Percentiles rank a stretch among this genome's conserved stretches.
phyloP scores from a whole-genome alignment of 1,284 basidiomycete genomes.

The Wolfiporia cocos region DNA sequence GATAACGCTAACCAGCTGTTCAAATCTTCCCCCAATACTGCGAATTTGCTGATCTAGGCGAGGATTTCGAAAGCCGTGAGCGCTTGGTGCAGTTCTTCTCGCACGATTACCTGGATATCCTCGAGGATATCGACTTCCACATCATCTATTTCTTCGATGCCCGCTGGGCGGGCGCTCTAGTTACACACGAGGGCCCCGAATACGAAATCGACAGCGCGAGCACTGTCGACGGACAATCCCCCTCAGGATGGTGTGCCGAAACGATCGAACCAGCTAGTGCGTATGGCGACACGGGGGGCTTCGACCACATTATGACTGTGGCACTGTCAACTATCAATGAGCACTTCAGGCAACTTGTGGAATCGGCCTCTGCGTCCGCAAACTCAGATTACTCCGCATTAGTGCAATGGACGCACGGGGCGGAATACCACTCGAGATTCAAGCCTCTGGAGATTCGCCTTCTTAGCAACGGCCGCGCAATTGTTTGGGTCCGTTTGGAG shows the following conservation, averaged over 20 bases:
- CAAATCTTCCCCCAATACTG: conserved; percentile 23
- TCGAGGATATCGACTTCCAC: conserved; percentile 21
- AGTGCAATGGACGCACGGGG: conserved; percentile 18
- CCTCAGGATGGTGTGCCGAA: no score
- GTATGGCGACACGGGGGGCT: conserved; percentile 23
- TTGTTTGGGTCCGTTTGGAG: conserved; percentile 21
- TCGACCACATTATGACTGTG: conserved; percentile 25
- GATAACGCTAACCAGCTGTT: conserved; percentile 15
- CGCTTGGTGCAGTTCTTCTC: conserved; percentile 23
- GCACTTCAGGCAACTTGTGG: conserved; percentile 19
- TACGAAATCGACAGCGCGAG: conserved; percentile 1
- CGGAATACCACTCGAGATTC: conserved; percentile 20
- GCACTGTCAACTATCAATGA: conserved; percentile 24
- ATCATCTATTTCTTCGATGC: conserved; percentile 21
- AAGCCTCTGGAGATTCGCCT: conserved; percentile 18
- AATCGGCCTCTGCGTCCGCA: conserved; percentile 2
- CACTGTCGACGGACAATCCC: no score
- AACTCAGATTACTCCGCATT: conserved; percentile 4
- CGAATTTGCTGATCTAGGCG: conserved; percentile 16
- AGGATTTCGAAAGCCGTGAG: conserved; percentile 16
- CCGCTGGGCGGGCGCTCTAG: conserved; percentile 15
- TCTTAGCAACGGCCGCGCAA: conserved; percentile 18
- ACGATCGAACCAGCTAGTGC: conserved; percentile 19
- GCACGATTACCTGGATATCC: conserved; percentile 23
- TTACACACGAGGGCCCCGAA: no score